Evolutionary conservation across 2,329 filamentous ascomycete species (phyloP).

Genomic region (Aspergillus glaucus): DNA sequence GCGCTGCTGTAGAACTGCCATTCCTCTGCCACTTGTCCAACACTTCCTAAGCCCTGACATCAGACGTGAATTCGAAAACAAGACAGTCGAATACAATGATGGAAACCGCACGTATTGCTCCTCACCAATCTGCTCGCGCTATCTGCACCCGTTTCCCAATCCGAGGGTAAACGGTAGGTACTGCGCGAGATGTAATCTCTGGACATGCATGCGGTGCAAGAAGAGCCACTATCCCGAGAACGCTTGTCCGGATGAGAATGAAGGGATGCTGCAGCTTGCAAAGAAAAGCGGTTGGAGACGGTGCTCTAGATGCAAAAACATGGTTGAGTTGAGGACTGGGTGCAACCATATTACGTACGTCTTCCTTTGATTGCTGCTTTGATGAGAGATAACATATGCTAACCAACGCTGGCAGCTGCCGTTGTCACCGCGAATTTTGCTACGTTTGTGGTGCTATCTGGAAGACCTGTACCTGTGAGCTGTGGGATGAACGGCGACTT

Average conservation of each 20-base stretch:
- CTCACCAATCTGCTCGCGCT: too few relatives aligned
- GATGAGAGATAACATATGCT: background rate
- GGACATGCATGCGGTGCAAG: constrained; percentile 22
- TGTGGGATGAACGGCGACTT: constrained; percentile 22
- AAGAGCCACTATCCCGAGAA: constrained; percentile 8
- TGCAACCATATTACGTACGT: constrained; percentile 33
- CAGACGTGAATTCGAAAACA: too few relatives aligned
- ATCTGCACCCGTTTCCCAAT: too few relatives aligned
- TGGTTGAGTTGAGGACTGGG: constrained; percentile 25
- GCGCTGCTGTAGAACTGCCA: constrained; percentile 19
- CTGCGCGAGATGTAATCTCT: background rate
- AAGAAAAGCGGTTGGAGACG: constrained; percentile 66
- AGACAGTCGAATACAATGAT: too few relatives aligned
- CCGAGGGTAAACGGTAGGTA: background rate
- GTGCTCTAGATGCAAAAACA: constrained; percentile 65
- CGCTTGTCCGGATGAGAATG: constrained; percentile 20
- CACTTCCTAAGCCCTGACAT: too few relatives aligned
- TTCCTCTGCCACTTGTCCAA: constrained; percentile 7
- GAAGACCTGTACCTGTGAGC: constrained; percentile 21
- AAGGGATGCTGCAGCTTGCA: constrained; percentile 51
- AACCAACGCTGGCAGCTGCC: constrained; percentile 15
- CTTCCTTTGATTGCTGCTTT: background rate
- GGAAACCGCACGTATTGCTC: too few relatives aligned
- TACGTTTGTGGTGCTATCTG: constrained; percentile 23
- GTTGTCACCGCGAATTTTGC: constrained; percentile 27